These are phyloP conservation scores for Fraxinus cuspidata DNA, from an alignment of 257 asterid species.

Conservation along the genomic window DNA sequence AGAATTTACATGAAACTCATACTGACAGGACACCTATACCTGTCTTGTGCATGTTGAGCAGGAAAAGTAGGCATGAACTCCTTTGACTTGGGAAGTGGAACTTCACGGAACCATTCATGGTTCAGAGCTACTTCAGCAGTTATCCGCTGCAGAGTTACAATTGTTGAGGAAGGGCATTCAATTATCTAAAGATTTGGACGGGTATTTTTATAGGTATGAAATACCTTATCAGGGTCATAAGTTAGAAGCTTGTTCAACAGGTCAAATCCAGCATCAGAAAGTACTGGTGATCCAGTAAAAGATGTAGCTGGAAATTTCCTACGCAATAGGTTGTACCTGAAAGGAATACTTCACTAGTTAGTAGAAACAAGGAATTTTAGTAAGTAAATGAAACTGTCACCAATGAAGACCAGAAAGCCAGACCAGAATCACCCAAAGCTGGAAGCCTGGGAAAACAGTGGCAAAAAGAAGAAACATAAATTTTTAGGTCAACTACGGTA, in stretches of 20 bases:
- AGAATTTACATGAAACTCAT: not conserved
- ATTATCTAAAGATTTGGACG: not conserved
- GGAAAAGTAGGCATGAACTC: slow-evolving; percentile 97
- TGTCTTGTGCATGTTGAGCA: slow-evolving; percentile 87
- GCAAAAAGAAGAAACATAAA: slow-evolving; percentile 57
- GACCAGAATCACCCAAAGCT: slow-evolving; percentile 88
- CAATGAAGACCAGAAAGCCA: slow-evolving; percentile 69
- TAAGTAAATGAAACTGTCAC: slow-evolving; percentile 38
- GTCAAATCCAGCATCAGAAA: slow-evolving; percentile 92
- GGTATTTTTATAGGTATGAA: not conserved
- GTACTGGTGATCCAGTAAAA: slow-evolving; percentile 72
- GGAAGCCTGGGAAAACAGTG: slow-evolving; percentile 90
- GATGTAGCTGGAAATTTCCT: slow-evolving; percentile 68
- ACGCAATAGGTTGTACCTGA: slow-evolving; percentile 73
- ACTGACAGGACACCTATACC: slow-evolving; percentile 36
- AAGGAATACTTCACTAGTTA: slow-evolving; percentile 44
- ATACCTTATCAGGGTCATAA: slow-evolving; percentile 84
- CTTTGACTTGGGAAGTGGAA: slow-evolving; percentile 82
- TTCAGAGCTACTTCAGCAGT: slow-evolving; percentile 80
- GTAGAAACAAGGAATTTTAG: slow-evolving; percentile 42
- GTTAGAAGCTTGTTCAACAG: slow-evolving; percentile 74
- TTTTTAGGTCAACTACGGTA: slow-evolving; percentile 23
- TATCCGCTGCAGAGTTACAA: slow-evolving; percentile 56
- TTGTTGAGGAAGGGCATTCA: slow-evolving; percentile 8
- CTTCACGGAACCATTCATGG: slow-evolving; percentile 89